Base-by-base conservation (phyloP, 1,284 basidiomycete species). In the Ganoderma multipileum region DNA sequence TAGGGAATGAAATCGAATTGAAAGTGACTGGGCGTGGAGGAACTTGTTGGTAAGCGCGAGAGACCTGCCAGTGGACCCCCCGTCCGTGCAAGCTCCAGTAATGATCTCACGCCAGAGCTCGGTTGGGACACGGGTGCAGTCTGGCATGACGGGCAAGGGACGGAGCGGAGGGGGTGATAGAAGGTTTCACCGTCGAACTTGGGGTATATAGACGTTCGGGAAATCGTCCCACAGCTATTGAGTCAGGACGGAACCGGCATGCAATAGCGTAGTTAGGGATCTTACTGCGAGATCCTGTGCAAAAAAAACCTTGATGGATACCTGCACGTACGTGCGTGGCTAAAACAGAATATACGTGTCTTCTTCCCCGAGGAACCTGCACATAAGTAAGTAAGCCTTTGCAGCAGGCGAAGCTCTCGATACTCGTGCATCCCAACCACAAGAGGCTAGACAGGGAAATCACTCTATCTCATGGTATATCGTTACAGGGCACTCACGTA, bases 391-490 rank as follows among this genome's bases (percentile, higher is more conserved):
- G 11, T 7, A 12, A 39, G 7, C 38, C 9, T 39, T 12, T 8
- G 38, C 2, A 39, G 11, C 11, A 12, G n/a, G n/a, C n/a, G n/a
- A n/a, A n/a, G n/a, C 38, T 11, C 12, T 39, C 12, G 9, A 39
- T 11, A 11, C 38, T 11, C 38, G 38, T 14, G 9, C 38, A 39
- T 39, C 41, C 41, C 18, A 42, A 42, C 14, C 14, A 42, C 41
- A 42, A 42, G 16, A 26, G 9, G 47, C 23, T 50, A n/a, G 12
- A 50, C n/a, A 23, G 28, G 52, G 28, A 55, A 55, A 55, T 33
- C 52, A 55, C 16, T 54, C 52, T 55, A 55, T 33, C 52, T 18
- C 52, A 26, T 12, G 52, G 52, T 55, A 55, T 44, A 61, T 61
- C 39, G 20, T 38, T 61, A 61, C 60, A 61, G 47, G 26, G 41